Evolutionary conservation across 768 basidiomycete species (phyloP).

Genomic region (Terana coerulea): DNA sequence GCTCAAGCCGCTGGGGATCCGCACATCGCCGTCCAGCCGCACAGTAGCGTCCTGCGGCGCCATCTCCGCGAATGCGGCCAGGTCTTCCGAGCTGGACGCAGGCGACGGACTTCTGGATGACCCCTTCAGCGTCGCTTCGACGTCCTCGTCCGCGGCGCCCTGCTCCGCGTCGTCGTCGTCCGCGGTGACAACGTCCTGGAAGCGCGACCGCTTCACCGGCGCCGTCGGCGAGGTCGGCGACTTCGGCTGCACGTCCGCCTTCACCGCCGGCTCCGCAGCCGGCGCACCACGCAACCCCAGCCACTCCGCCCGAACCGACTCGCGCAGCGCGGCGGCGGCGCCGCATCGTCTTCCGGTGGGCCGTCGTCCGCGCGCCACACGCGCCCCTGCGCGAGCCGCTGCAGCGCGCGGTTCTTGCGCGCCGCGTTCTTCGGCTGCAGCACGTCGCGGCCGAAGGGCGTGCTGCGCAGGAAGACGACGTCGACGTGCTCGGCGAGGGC

Average conservation of each 20-base stretch:
- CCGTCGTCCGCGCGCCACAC: background rate
- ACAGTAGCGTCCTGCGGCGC: constrained; percentile 4
- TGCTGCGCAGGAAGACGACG: background rate
- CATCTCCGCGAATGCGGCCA: constrained; percentile 1
- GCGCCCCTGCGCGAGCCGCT: background rate
- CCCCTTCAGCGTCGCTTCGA: background rate
- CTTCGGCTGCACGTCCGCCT: background rate
- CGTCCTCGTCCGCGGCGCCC: background rate
- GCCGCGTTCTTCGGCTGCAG: constrained; percentile 2
- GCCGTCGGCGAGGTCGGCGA: background rate
- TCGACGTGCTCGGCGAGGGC: background rate
- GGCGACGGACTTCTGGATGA: background rate
- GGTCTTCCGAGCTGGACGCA: background rate
- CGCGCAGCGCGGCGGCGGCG: background rate
- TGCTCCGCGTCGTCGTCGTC: background rate
- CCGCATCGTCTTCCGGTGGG: constrained; percentile 2
- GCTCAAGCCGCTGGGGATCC: background rate
- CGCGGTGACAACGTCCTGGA: constrained; percentile 7
- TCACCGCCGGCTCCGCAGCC: background rate
- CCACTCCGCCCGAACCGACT: constrained; percentile 3
- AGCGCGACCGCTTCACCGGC: background rate
- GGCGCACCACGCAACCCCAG: background rate
- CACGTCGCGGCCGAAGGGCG: background rate
- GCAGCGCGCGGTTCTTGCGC: background rate
- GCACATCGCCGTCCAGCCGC: constrained; percentile 9